Conservation (phyloP, 768 basidiomycete genomes). For the Russula lepida region DNA sequence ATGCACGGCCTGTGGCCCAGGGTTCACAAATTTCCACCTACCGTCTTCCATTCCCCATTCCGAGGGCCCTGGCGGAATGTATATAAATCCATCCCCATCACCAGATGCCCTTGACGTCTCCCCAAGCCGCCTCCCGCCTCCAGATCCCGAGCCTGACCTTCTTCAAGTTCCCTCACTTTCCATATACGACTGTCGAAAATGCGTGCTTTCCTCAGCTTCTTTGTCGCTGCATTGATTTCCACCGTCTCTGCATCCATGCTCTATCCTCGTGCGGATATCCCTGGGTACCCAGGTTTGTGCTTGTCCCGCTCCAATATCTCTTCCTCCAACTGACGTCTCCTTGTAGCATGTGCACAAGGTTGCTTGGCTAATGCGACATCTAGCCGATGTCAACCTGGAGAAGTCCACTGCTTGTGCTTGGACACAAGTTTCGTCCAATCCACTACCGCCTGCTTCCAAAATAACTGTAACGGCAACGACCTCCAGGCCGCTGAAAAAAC, state of each 20-base stretch:
- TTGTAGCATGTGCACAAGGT: conserved; percentile 40
- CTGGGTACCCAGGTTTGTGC: conserved; percentile 8
- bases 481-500: conserved; percentile 34
- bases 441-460: conserved; percentile 42
- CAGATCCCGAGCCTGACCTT: neutral
- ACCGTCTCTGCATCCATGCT: conserved; percentile 24
- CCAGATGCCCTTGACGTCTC: neutral
- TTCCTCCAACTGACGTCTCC: neutral
- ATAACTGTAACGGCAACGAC: conserved; percentile 41
- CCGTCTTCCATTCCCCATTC: conserved; percentile 22
- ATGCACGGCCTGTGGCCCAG: neutral
- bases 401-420: conserved; percentile 53
- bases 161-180: neutral
- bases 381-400: conserved; percentile 38
- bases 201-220: conserved; percentile 41
- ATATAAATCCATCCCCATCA: neutral
- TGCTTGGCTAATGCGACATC: conserved; percentile 42
- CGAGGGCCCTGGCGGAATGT: conserved; percentile 18
- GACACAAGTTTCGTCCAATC: conserved; percentile 36
- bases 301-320: neutral
- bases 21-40: neutral
- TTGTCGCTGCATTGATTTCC: conserved; percentile 34
- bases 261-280: conserved; percentile 16
- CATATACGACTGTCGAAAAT: conserved; percentile 30
- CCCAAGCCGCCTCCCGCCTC: neutral